Percentiles rank a stretch among this genome's conserved stretches.
Evolutionary conservation across 306 rosid species (phyloP).

Genomic region (Vigna angularis): DNA sequence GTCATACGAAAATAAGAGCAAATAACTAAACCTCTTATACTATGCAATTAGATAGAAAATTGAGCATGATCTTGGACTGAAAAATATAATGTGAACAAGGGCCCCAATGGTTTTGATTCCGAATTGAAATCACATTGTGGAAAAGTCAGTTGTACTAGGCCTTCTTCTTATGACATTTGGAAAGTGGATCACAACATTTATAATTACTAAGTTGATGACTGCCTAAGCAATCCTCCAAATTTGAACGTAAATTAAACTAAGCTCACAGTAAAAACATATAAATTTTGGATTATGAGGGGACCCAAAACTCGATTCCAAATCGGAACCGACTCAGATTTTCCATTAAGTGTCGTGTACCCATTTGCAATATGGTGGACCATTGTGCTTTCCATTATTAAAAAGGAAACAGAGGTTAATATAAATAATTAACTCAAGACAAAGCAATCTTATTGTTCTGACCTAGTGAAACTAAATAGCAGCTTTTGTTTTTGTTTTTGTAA

Average conservation of each 20-base stretch:
- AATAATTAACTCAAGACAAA: conserved; percentile 23
- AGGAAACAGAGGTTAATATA: conserved; percentile 16
- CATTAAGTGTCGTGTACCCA: conserved; percentile 12
- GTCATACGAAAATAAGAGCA: conserved; percentile 32
- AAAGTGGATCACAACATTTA: background rate
- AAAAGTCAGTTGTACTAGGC: conserved; percentile 11
- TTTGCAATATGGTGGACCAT: conserved; percentile 42
- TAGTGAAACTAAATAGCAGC: conserved; percentile 14
- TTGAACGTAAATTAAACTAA: conserved; percentile 40
- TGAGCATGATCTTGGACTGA: conserved; percentile 1
- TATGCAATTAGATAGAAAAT: background rate
- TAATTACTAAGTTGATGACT: conserved; percentile 32
- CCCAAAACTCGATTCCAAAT: conserved; percentile 42
- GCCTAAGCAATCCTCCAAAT: conserved; percentile 28
- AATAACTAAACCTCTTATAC: background rate
- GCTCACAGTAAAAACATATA: conserved; percentile 18
- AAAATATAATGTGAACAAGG: conserved; percentile 34
- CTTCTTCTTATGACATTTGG: conserved; percentile 4
- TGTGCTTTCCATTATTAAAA: conserved; percentile 29
- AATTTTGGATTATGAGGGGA: conserved; percentile 32
- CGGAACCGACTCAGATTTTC: conserved; percentile 38
- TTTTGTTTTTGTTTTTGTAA: conserved; percentile 20
- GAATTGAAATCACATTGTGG: conserved; percentile 42
- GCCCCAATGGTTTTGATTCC: conserved; percentile 47
- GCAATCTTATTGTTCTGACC: background rate